phyloP scores from a whole-genome alignment of 305 asterid species.

The Solanum aculeatissimum region DNA sequence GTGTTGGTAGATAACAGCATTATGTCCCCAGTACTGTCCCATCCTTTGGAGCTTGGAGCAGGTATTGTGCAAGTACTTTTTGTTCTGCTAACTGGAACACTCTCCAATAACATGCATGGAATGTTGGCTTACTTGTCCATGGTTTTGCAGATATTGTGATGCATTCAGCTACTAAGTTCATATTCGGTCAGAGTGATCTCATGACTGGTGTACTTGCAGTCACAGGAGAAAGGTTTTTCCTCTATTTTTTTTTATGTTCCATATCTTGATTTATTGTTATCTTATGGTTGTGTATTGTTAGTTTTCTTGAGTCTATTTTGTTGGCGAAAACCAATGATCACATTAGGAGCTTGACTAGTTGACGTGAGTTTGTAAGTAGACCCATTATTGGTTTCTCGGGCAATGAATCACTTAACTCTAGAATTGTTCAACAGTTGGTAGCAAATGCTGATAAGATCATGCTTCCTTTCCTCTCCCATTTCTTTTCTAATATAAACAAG shows the following conservation, averaged over 20 bases:
- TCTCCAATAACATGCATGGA: not conserved
- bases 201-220: conserved; percentile 88
- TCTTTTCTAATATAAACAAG: not conserved
- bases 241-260: not conserved
- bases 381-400: not conserved
- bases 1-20: conserved; percentile 91
- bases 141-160: conserved; percentile 54
- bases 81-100: not conserved
- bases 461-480: not conserved
- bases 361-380: not conserved
- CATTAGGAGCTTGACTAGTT: not conserved
- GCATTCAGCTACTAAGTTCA: not conserved
- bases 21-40: conserved; percentile 84
- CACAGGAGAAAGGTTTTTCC: conserved; percentile 65
- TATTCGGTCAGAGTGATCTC: conserved; percentile 27
- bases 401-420: not conserved
- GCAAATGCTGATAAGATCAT: not conserved
- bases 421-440: not conserved
- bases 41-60: conserved; percentile 84
- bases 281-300: not conserved
- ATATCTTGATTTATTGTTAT: not conserved
- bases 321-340: not conserved
- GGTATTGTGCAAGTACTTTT: conserved; percentile 23
- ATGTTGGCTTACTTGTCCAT: not conserved
- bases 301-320: not conserved